Evolutionary conservation across 177 flowering plant genomes (phyloP).

Genomic region (Vitis hybrid): DNA sequence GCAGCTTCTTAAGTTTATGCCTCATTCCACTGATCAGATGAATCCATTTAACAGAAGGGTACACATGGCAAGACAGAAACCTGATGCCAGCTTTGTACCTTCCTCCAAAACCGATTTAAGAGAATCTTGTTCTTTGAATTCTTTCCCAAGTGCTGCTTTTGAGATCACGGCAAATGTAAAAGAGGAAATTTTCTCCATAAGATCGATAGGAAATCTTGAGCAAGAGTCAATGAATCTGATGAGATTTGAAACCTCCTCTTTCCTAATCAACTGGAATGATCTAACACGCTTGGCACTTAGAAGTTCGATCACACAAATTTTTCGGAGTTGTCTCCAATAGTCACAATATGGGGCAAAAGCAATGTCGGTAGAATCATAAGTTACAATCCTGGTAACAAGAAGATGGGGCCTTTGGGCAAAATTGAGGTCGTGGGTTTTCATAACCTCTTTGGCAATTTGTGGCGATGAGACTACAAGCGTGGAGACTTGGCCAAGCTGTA

Average conservation of each 20-base stretch:
- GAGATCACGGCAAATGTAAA: slow-evolving; percentile 3
- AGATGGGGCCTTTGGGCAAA: slow-evolving; percentile 13
- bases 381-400: background rate
- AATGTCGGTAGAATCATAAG: slow-evolving; percentile 4
- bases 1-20: background rate
- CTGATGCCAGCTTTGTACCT: background rate
- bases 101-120: background rate
- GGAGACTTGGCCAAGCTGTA: slow-evolving; percentile 19
- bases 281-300: slow-evolving; percentile 17
- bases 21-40: background rate
- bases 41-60: slow-evolving; percentile 5
- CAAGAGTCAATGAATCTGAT: background rate
- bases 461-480: slow-evolving; percentile 16
- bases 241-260: slow-evolving; percentile 13
- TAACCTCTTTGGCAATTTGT: slow-evolving; percentile 11
- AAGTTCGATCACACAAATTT: slow-evolving; percentile 9
- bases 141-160: slow-evolving; percentile 12
- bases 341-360: slow-evolving; percentile 20
- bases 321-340: slow-evolving; percentile 19
- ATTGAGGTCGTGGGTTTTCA: slow-evolving; percentile 18
- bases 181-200: slow-evolving; percentile 1
- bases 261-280: slow-evolving; percentile 12
- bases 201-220: slow-evolving; percentile 3
- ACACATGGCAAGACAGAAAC: slow-evolving; percentile 11
- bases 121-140: slow-evolving; percentile 1